Conservation (phyloP, 1,284 basidiomycete genomes). For the Microbotryum violaceum region DNA sequence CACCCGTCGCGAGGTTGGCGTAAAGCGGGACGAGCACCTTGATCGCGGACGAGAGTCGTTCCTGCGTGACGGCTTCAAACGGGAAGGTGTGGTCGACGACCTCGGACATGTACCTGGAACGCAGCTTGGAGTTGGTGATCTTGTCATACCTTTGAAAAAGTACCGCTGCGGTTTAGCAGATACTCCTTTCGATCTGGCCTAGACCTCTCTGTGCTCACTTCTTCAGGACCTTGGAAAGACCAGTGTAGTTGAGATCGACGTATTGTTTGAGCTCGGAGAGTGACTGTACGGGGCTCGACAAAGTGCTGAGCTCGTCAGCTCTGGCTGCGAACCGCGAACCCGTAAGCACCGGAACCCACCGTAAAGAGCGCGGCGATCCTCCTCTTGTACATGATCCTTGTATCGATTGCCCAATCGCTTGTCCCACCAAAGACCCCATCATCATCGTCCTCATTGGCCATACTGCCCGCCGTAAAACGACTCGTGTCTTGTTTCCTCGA, state of each 20-base stretch:
- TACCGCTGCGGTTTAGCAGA: not conserved
- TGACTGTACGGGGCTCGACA: conserved; percentile 32
- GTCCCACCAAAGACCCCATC: conserved; percentile 61
- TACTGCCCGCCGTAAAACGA: conserved; percentile 8
- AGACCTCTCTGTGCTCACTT: conserved; percentile 53
- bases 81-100: conserved; percentile 63
- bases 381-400: conserved; percentile 83
- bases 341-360: conserved; percentile 29
- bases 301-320: not conserved
- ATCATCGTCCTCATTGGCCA: conserved; percentile 20
- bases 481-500: conserved; percentile 32
- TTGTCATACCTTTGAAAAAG: conserved; percentile 73
- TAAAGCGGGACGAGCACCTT: conserved; percentile 65
- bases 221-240: conserved; percentile 93
- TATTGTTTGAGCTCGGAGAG: conserved; percentile 84
- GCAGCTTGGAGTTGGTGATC: conserved; percentile 76
- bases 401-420: conserved; percentile 76
- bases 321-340: not conserved
- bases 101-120: conserved; percentile 71
- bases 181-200: not conserved
- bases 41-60: conserved; percentile 58
- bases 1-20: conserved; percentile 73
- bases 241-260: conserved; percentile 82
- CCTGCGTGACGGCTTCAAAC: conserved; percentile 59
- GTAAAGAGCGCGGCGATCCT: conserved; percentile 83